Conservation (phyloP, 345 rosid species). For the Passiflora organensis region DNA sequence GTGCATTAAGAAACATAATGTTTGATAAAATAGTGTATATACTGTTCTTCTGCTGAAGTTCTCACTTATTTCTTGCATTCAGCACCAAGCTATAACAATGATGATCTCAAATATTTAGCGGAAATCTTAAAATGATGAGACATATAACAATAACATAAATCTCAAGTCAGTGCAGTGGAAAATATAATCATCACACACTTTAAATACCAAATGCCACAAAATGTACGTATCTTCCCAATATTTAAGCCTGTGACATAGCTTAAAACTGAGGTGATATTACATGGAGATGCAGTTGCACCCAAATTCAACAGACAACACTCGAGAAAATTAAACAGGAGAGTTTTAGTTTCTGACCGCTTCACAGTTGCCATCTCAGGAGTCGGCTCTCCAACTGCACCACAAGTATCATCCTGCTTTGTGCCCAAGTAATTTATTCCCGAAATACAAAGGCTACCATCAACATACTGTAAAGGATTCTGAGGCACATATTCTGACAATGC, state of each 20-base stretch:
- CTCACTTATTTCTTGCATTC: no score
- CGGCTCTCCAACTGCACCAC: constrained; percentile 24
- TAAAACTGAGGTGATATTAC: not conserved
- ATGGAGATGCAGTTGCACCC: not conserved
- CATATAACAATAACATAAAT: no score
- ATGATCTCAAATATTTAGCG: no score
- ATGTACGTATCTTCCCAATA: constrained; percentile 1
- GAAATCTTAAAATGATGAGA: no score
- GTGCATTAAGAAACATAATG: no score
- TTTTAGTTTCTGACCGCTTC: constrained; percentile 36
- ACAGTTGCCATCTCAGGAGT: constrained; percentile 33
- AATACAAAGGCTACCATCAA: constrained; percentile 37
- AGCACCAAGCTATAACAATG: no score
- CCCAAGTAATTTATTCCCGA: constrained; percentile 20
- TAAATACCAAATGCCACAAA: not conserved
- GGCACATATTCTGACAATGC: constrained; percentile 53
- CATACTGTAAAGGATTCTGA: constrained; percentile 37
- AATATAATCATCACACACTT: not conserved
- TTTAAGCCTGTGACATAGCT: not conserved
- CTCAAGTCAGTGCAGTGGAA: no score
- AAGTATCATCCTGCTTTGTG: constrained; percentile 8
- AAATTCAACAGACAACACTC: not conserved
- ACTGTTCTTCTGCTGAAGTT: no score
- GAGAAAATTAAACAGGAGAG: not conserved
- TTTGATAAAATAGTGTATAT: no score